A percentile compares a stretch with the other conserved stretches of the same genome.
phyloP scores from a whole-genome alignment of 495 filamentous ascomycete species.

The Podospora pseudocomata region DNA sequence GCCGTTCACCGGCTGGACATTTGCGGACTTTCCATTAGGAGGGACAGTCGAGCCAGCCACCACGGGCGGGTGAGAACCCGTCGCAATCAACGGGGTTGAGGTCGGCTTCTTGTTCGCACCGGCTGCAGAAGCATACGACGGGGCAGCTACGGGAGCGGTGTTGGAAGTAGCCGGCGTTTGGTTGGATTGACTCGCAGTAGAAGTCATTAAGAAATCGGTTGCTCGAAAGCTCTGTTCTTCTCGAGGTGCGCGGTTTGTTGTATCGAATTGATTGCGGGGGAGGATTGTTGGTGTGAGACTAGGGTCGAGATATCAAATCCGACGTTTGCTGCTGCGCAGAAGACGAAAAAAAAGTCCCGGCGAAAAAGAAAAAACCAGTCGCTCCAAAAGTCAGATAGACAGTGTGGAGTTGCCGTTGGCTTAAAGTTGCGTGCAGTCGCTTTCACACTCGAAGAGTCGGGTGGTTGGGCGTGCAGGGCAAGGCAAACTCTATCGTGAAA shows the following conservation, averaged over 20 bases:
- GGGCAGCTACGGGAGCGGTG: conserved; percentile 54
- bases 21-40: conserved; percentile 73
- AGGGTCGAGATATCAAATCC: conserved; percentile 37
- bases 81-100: conserved; percentile 63
- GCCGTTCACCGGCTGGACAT: conserved; percentile 76
- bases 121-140: conserved; percentile 68
- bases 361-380: background rate
- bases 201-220: conserved; percentile 47
- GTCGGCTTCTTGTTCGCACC: conserved; percentile 74
- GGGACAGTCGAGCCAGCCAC: conserved; percentile 61
- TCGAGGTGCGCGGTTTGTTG: conserved; percentile 16
- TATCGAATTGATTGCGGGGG: conserved; percentile 13
- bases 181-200: conserved; percentile 48
- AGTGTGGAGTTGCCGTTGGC: conserved; percentile 9
- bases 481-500: conserved; percentile 30
- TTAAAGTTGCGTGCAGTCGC: conserved; percentile 5
- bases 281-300: conserved; percentile 15
- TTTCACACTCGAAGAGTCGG: conserved; percentile 21
- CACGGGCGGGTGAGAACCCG: conserved; percentile 61
- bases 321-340: conserved; percentile 21
- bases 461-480: conserved; percentile 16
- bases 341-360: conserved; percentile 16
- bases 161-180: conserved; percentile 55
- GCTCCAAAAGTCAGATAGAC: conserved; percentile 3
- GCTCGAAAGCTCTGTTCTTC: conserved; percentile 34